Base-by-base conservation (phyloP, 495 filamentous ascomycete species). In the Penicillium paradoxum region DNA sequence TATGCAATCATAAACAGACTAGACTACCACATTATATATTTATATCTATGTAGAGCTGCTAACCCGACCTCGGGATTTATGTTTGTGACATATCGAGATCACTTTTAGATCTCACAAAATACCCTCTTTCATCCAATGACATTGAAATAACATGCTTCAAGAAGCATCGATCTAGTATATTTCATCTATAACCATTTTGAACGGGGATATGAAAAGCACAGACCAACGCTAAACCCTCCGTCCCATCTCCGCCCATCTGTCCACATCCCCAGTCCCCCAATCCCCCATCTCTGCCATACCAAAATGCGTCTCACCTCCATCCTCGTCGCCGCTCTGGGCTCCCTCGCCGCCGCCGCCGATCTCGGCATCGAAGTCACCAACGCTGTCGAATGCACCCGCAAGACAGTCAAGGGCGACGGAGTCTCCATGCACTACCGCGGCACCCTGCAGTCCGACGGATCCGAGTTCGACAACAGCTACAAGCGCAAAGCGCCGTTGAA, bases 361-460 rank as follows among this genome's bases (percentile, higher is more conserved):
- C 79, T 95, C 53, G 75, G 80, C 63, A 88, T 95, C 71, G 85
- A 95, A 56, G 79, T 83, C 53, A 91, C 87, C 34, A 76, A 85
- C 52, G 69, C 79, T 19, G 83, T 89, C 62, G 79, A 84, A 43
- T 90, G 87, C 72, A 74, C 71, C 24, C 87, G 89, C 64, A 90
- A 88, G 68, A 85, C 89, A 27, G 58, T 82, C 57, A 80, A 76
- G 34, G 90, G 90, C 62, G 90, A 96, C 72, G 82, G 68, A 41
- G 85, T 97, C 58, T 71, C 75, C 32, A 90, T 97, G 53, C 88
- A 97, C 75, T 97, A 97, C 74, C 78, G 81, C 30, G 92, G 92
- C 51, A 93, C 85, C 0, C 79, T 96, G 21, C 76, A 65, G 22
- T 46, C 63, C 18, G 66, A 70, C 48, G 78, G 79, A 44, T 66